phyloP scores from a whole-genome alignment of 768 basidiomycete genomes.

The Agaricus subrufescens region DNA sequence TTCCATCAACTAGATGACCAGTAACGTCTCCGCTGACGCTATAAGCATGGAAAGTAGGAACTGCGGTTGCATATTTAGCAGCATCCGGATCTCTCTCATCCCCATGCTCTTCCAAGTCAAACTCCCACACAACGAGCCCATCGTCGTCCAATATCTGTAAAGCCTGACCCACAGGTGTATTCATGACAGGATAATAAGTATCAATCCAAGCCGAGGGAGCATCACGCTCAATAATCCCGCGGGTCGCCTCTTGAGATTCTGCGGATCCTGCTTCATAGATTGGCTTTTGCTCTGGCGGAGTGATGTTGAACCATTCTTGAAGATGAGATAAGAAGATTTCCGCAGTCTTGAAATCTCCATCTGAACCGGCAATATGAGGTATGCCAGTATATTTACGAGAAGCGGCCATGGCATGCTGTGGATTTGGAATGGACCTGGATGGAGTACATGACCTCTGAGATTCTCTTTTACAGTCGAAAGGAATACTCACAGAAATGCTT shows the following conservation, averaged over 20 bases:
- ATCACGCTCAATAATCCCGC: conserved; percentile 40
- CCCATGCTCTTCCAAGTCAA: conserved; percentile 63
- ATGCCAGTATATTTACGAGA: conserved; percentile 59
- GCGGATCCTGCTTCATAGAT: conserved; percentile 73
- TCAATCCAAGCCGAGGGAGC: conserved; percentile 77
- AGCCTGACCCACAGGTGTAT: conserved; percentile 66
- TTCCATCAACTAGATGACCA: conserved; percentile 70
- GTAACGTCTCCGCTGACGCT: conserved; percentile 71
- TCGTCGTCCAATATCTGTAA: conserved; percentile 24
- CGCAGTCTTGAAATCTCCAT: conserved; percentile 58
- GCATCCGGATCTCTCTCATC: conserved; percentile 73
- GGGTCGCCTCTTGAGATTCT: conserved; percentile 64
- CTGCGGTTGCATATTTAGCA: conserved; percentile 53
- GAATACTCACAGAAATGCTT: not conserved
- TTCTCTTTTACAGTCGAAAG: not conserved
- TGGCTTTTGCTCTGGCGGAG: conserved; percentile 36
- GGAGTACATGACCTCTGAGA: not conserved
- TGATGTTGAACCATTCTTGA: conserved; percentile 58
- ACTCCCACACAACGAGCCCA: conserved; percentile 21
- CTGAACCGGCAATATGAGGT: conserved; percentile 69
- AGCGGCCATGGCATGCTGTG: conserved; percentile 44
- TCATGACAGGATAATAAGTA: conserved; percentile 84
- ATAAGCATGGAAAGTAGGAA: conserved; percentile 83
- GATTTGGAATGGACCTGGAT: conserved; percentile 3
- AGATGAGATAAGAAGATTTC: conserved; percentile 63